These are phyloP conservation scores for Boletus eberwhitei DNA, from an alignment of 768 basidiomycete genomes.

Conservation along the genomic window DNA sequence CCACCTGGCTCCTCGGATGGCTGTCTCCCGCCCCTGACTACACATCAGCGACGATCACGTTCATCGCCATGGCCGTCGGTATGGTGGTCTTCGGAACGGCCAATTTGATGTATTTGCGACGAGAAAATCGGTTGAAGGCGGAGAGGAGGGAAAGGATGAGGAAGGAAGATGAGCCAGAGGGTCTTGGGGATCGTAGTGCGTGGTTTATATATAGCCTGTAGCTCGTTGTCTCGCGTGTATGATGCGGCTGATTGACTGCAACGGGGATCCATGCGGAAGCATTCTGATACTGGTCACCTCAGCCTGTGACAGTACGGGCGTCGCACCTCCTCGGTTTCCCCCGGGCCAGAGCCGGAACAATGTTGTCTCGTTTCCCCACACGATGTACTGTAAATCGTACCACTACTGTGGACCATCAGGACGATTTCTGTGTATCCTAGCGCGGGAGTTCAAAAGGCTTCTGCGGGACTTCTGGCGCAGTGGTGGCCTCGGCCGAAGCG, in stretches of 20 bases:
- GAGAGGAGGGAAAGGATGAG: constrained; percentile 30
- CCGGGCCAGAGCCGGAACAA: too few relatives aligned
- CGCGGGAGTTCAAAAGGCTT: too few relatives aligned
- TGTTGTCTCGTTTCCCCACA: too few relatives aligned
- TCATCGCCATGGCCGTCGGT: constrained; percentile 36
- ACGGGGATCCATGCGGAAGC: neutral
- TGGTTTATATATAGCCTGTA: constrained; percentile 55
- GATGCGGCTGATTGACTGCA: neutral
- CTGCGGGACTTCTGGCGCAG: too few relatives aligned
- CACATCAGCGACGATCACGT: constrained; percentile 40
- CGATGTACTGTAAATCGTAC: too few relatives aligned
- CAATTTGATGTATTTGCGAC: constrained; percentile 42
- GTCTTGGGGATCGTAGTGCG: constrained; percentile 50
- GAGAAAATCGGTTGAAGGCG: constrained; percentile 47
- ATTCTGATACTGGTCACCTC: too few relatives aligned
- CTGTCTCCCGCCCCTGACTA: constrained; percentile 52
- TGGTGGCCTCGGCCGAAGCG: too few relatives aligned
- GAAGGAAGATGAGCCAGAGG: constrained; percentile 38
- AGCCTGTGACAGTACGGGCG: too few relatives aligned
- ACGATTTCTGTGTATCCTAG: too few relatives aligned
- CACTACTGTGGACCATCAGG: too few relatives aligned
- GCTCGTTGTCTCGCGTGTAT: neutral
- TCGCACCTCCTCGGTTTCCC: too few relatives aligned
- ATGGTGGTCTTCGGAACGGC: constrained; percentile 36
- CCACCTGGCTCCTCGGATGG: constrained; percentile 56